Evolutionary conservation across 2,329 filamentous ascomycete species (phyloP), one percentile per base, ranked within the genome.

Genomic region (Triangularia verruculosa): DNA sequence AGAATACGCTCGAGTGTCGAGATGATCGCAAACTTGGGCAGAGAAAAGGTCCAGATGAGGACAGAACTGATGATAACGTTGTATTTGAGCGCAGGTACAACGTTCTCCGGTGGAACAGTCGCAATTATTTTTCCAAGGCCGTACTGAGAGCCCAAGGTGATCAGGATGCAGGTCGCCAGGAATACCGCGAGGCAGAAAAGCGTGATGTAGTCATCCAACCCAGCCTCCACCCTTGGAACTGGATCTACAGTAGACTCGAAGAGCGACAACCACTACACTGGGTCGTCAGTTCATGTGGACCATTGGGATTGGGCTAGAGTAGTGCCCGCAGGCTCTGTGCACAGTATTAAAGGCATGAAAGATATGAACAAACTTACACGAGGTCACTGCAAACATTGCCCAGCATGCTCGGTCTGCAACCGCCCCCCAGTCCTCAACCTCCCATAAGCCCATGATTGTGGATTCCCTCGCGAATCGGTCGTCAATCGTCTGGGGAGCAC

Each of bases 1-100:
- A 75, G 66, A 30, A 75, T 75, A 51, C 73, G 71, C 47, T 74
- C 69, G 5, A 75, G 66, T 7, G 69, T 72, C 25, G 72, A 71
- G 62, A 76, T 70, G 59, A 75, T 70, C 58, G 73, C 73, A 51
- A 74, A 75, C 43, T 75, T 76, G 2, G 74, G 74, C 34, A 75
- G 61, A 11, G 74, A 74, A 61, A 75, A 76, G 57, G 70, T 70
- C 74, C 73, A 75, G 61, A 75, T 71, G 13, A 74, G 62, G 17
- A 74, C 63, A 1, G 71, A 64, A 34, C 69, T 73, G 60, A 73
- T 73, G 43, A 76, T 71, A 30, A 68, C 70, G 58, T 74, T 74
- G 65, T 70, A 75, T 58, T 71, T 70, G 7, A 74, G 67, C 2
- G 74, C 71, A 25, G 43, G 51, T 1, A 64, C 57, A 24, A 70